These are phyloP conservation scores for Wickerhamomyces rabaulensis DNA, from an alignment of 805 yeast genomes.

Conservation along the genomic window DNA sequence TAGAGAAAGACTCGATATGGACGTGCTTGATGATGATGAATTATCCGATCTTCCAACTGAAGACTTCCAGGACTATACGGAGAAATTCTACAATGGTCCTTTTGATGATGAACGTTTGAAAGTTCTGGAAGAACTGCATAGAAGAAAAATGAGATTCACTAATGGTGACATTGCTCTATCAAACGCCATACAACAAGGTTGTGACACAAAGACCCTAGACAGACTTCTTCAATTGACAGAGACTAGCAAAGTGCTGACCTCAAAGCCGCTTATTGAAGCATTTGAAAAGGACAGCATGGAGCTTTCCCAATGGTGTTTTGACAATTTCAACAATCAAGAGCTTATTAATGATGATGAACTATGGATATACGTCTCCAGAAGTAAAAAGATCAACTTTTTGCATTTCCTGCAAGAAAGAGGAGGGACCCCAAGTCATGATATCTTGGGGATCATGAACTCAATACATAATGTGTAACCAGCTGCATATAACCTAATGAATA, in stretches of 20 bases:
- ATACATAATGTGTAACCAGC: neutral
- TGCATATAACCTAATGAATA: neutral
- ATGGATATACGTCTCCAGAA: conserved; percentile 14
- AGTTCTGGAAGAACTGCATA: conserved; percentile 5
- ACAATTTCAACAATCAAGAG: conserved; percentile 3
- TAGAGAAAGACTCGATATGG: conserved; percentile 10
- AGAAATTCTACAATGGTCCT: conserved; percentile 12
- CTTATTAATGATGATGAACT: conserved; percentile 14
- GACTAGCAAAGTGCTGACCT: conserved; percentile 1
- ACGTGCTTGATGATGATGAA: conserved; percentile 8
- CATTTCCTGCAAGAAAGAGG: conserved; percentile 15
- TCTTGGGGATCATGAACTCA: neutral
- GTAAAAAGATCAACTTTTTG: conserved; percentile 6
- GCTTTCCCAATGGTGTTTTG: conserved; percentile 15
- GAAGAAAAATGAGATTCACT: conserved; percentile 7
- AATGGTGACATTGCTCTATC: conserved; percentile 5
- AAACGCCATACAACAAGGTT: conserved; percentile 6
- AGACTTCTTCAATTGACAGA: conserved; percentile 9
- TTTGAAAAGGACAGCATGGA: conserved; percentile 5
- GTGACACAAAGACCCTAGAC: neutral
- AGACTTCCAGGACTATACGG: conserved; percentile 15
- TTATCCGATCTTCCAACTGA: conserved; percentile 5
- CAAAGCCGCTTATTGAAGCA: conserved; percentile 14
- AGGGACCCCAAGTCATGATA: conserved; percentile 18
- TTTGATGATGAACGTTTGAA: conserved; percentile 4